These are phyloP conservation scores for Orbilia quercus DNA, from an alignment of 2,329 filamentous ascomycete species.

Conservation along the genomic window DNA sequence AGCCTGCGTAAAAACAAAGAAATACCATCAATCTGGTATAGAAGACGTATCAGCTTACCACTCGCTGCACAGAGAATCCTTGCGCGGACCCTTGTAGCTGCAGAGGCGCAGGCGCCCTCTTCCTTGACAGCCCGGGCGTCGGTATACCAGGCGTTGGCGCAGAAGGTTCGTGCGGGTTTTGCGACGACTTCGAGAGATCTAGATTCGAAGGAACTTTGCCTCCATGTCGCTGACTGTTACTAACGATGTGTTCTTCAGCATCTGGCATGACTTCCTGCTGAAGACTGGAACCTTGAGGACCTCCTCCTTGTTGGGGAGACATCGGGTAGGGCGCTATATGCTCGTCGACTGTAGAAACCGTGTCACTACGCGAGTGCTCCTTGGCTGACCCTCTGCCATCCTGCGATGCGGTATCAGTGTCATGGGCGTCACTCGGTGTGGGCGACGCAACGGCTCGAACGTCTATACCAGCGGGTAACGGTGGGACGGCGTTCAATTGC, in stretches of 20 bases:
- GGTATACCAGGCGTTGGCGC: slow-evolving; percentile 46
- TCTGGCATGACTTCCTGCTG: slow-evolving; percentile 52
- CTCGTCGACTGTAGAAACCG: slow-evolving; percentile 40
- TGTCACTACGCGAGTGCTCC: slow-evolving; percentile 45
- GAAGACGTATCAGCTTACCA: slow-evolving; percentile 11
- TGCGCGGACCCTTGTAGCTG: slow-evolving; percentile 47
- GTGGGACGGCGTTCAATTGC: slow-evolving; percentile 67
- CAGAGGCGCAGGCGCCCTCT: slow-evolving; percentile 58
- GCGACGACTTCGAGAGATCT: slow-evolving; percentile 45
- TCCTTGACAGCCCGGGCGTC: slow-evolving; percentile 60
- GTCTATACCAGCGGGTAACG: slow-evolving; percentile 60
- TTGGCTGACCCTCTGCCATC: slow-evolving; percentile 56
- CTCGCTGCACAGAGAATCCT: slow-evolving; percentile 44
- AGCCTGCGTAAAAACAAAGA: neutral
- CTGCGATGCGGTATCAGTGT: slow-evolving; percentile 59
- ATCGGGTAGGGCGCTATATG: slow-evolving; percentile 46
- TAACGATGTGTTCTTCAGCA: slow-evolving; percentile 49
- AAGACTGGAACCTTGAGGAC: slow-evolving; percentile 6
- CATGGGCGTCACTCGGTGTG: slow-evolving; percentile 60
- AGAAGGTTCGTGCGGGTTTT: slow-evolving; percentile 20
- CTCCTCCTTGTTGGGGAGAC: slow-evolving; percentile 39
- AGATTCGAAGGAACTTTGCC: slow-evolving; percentile 31
- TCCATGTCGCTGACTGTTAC: slow-evolving; percentile 13
- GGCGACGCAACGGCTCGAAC: slow-evolving; percentile 58
- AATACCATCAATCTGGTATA: neutral